Base-by-base conservation (phyloP, 192 early-diverging fungal species). In the Rhizophagus sp. region DNA sequence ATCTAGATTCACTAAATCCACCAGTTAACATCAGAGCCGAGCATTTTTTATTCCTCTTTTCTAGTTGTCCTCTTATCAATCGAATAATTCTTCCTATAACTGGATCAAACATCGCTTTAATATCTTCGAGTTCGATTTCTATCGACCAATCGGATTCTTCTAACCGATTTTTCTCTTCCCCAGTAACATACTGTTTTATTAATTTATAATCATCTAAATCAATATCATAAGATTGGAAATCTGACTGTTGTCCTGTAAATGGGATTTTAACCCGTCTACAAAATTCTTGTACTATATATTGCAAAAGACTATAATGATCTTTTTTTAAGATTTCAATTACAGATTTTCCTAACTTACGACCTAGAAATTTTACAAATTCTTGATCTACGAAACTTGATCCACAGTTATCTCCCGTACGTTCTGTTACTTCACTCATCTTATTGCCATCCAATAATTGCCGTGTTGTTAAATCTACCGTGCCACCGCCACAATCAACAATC, bases 401-500 rank as follows among this genome's bases (percentile, higher is more conserved):
- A 30, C 73, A 74, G 17, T 61, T 17, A 22, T 74, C 73, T 19
- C 73, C 73, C 25, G 15, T 22, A 34, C 50, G n/a, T 15, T 61
- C 73, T 13, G 39, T 74, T 50, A 12, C 30, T 74, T 74, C 73
- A 19, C 25, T 39, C 24, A 74, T 19, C 44, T 74, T 50, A 15
- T 52, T 27, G 2, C 22, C 49, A 17, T 27, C 2, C 24, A 74
- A 62, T 25, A 57, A 33, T 25, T 34, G 15, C 1, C 24, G 50
- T 73, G 75, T 82, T 87, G 78, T 90, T 76, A 88, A 79, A 83
- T 90, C 87, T 0, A 90, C 88, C 3, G 88, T 90, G 71, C 87
- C 88, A 70, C 88, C 88, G 72, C 88, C 88, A 30, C 85, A 87
- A 82, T 90, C 88, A 76, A 86, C 87, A 66, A 90, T 87, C 87